phyloP scores from a whole-genome alignment of 2,329 filamentous ascomycete species.

The Pseudogymnoascus verrucosus region DNA sequence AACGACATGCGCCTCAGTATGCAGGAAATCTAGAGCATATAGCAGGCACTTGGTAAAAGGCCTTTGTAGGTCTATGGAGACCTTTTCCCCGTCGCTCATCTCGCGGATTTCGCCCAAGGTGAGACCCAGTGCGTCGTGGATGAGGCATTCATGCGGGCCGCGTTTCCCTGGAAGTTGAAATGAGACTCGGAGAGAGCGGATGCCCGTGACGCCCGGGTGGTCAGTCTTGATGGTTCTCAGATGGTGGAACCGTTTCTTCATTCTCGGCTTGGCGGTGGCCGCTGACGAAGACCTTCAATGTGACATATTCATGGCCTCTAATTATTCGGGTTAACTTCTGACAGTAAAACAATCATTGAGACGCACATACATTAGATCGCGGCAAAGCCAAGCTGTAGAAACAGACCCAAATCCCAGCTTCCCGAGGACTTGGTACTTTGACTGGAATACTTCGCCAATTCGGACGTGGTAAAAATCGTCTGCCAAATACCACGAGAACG shows the following conservation, averaged over 20 bases:
- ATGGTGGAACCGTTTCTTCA: conserved; percentile 24
- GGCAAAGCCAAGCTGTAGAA: conserved; percentile 21
- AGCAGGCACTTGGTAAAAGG: conserved; percentile 14
- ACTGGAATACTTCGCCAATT: conserved; percentile 20
- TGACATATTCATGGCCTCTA: conserved; percentile 11
- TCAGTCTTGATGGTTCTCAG: conserved; percentile 20
- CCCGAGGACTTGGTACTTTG: conserved; percentile 21
- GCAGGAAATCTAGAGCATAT: conserved; percentile 21
- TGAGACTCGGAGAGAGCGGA: conserved; percentile 28
- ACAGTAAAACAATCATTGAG: not conserved
- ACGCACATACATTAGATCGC: conserved; percentile 16
- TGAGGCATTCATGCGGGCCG: conserved; percentile 18
- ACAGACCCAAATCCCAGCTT: conserved; percentile 22
- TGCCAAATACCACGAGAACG: conserved; percentile 17
- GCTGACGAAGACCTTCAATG: conserved; percentile 11
- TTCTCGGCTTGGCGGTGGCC: conserved; percentile 8
- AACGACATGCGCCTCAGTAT: conserved; percentile 19
- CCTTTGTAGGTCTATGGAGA: conserved; percentile 17
- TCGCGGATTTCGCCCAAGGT: conserved; percentile 14
- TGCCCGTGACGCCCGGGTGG: conserved; percentile 26
- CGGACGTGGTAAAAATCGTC: conserved; percentile 21
- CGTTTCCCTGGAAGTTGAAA: conserved; percentile 25
- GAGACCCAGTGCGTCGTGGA: conserved; percentile 19
- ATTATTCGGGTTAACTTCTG: not conserved
- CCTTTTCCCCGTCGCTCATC: conserved; percentile 9